A percentile compares a stretch with the other conserved stretches of the same genome.
Conservation (phyloP, 176 grass and related monocot species). For the Miscanthus lutarioriparius region DNA sequence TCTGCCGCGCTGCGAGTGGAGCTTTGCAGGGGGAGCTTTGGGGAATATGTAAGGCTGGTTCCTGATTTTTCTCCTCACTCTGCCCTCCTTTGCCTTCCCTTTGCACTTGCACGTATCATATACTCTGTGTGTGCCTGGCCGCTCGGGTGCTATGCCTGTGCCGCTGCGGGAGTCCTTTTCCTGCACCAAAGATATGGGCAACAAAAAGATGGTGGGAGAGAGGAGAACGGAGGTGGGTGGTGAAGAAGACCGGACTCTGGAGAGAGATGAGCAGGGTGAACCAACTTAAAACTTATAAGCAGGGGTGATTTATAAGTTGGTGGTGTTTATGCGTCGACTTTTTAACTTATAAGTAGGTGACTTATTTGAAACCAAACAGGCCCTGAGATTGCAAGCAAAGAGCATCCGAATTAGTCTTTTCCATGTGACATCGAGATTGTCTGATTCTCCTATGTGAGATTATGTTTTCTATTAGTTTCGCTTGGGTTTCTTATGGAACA, state of each 20-base stretch:
- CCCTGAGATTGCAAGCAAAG: conserved; percentile 14
- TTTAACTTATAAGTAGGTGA: no score
- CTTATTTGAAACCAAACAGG: no score
- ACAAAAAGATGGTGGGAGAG: conserved; percentile 20
- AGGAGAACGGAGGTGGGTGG: background rate
- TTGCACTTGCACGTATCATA: background rate
- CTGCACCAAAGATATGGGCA: conserved; percentile 19
- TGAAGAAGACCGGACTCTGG: background rate
- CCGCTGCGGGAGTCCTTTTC: background rate
- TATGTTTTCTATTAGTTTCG: background rate
- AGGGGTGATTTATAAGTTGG: no score
- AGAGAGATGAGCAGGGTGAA: no score
- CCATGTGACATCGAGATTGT: conserved; percentile 35
- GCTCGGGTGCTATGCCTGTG: background rate
- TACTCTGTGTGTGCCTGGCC: background rate
- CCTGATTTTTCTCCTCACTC: conserved; percentile 19
- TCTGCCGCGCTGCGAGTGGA: conserved; percentile 47
- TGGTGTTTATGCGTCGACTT: conserved; percentile 29
- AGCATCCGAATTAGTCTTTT: conserved; percentile 45
- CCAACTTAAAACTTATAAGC: no score
- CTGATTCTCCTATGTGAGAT: background rate
- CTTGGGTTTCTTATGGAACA: background rate
- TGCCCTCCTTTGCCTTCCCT: background rate
- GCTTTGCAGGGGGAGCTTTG: conserved; percentile 31
- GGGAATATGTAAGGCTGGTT: conserved; percentile 40